phyloP scores from a whole-genome alignment of 2,329 filamentous ascomycete species.

The Epichloe baconii region DNA sequence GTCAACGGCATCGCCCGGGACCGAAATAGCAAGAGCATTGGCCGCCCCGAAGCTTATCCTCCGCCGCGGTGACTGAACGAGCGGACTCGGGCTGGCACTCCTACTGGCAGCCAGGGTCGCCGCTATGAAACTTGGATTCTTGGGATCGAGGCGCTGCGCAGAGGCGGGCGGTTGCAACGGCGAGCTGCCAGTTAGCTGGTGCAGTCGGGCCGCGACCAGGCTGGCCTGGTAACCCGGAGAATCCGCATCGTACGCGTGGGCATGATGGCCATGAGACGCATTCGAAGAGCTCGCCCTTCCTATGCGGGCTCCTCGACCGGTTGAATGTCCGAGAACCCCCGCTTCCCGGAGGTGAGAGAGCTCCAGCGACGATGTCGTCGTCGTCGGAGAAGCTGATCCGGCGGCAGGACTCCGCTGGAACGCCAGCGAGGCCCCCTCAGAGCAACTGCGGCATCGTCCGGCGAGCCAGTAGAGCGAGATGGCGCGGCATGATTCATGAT shows the following conservation, averaged over 20 bases:
- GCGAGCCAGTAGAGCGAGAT: constrained; percentile 16
- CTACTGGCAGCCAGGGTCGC: constrained; percentile 47
- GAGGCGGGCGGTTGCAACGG: not conserved
- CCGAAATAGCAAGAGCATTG: constrained; percentile 12
- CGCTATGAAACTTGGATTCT: constrained; percentile 40
- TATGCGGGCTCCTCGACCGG: not conserved
- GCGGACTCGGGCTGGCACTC: constrained; percentile 27
- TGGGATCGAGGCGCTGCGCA: constrained; percentile 20
- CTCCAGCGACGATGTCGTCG: constrained; percentile 1
- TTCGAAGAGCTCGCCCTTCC: not conserved
- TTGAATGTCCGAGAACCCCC: constrained; percentile 27
- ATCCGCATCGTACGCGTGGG: constrained; percentile 6
- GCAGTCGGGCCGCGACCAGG: constrained; percentile 12
- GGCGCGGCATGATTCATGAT: constrained; percentile 18
- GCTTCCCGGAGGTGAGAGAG: not conserved
- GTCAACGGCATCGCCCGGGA: constrained; percentile 24
- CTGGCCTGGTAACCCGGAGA: constrained; percentile 1
- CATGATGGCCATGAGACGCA: not conserved
- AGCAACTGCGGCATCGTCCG: constrained; percentile 28
- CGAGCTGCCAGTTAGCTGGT: constrained; percentile 11
- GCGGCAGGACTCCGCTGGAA: constrained; percentile 26
- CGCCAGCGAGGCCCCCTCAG: constrained; percentile 40
- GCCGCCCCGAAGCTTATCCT: constrained; percentile 18
- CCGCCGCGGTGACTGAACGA: constrained; percentile 13
- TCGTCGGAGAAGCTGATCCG: constrained; percentile 3